Evolutionary conservation across 1,284 basidiomycete genomes (phyloP), one percentile per base, ranked within the genome.

Genomic region (Boletus mariae): DNA sequence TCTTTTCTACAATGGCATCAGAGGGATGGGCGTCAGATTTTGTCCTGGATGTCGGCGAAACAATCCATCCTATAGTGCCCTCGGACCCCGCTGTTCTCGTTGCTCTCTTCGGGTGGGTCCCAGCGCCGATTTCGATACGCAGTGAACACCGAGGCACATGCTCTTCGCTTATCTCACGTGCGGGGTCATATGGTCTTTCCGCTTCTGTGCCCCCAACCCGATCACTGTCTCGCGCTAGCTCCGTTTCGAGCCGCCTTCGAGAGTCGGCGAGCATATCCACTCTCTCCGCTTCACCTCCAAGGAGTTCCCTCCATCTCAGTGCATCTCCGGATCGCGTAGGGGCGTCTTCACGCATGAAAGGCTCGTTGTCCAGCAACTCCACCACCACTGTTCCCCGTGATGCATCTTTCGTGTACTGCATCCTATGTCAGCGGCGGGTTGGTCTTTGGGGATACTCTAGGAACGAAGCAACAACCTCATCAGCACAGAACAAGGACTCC

Each of bases 381-480:
- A 20, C 41, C 0, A 8, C 8, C 31, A 4, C 25, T 31, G 1
- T 25, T 31, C 6, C 54, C 3, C 70, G 71, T 11, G 80, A 82
- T 38, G 73, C 76, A 9, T 68, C 79, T 0, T 72, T 88, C 9
- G 67, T 91, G 2, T 77, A 83, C 54, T 92, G 88, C 57, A 55
- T 71, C 6, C 71, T 92, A 20, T 91, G 88, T 61, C 87, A 88
- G 61, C 77, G 89, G 26, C 78, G 88, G 9, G 75, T 91, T 41
- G 89, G 89, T 2, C 70, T 92, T 29, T 92, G 89, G 89, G 79
- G 83, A 1, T 90, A 88, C 62, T 63, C 72, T 13, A 73, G 73
- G 6, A 65, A 64, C 15, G 52, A 65, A 1, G 17, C 57, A 12
- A 44, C 46, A 6, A 50, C 49, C 44, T 26, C 57, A 17, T 45